These are phyloP conservation scores for Aurantiochytrium sp. DNA, from an alignment of 108 stramenopile species.

Conservation along the genomic window DNA sequence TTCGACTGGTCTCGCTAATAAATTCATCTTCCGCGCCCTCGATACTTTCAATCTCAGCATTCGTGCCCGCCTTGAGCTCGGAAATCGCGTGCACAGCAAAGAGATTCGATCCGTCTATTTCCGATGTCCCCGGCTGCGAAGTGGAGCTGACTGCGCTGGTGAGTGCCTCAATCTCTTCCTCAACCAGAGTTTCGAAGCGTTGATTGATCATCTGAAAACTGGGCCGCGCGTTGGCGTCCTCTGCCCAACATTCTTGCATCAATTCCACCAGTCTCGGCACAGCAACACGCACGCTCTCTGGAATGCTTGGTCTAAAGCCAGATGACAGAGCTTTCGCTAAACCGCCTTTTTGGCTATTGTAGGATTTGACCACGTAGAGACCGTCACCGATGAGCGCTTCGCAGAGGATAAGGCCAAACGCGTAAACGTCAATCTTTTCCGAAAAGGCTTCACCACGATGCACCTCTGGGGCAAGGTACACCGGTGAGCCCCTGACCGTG, in stretches of 20 bases:
- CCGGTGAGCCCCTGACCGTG: slow-evolving; percentile 67
- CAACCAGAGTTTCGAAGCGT: slow-evolving; percentile 55
- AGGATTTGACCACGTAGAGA: slow-evolving; percentile 79
- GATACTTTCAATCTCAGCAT: too few relatives aligned
- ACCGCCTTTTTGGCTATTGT: slow-evolving; percentile 63
- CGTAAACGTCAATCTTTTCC: slow-evolving; percentile 86
- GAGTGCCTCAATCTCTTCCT: neutral
- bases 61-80: too few relatives aligned
- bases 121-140: too few relatives aligned
- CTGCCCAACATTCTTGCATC: slow-evolving; percentile 89
- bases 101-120: too few relatives aligned
- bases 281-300: slow-evolving; percentile 60
- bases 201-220: slow-evolving; percentile 71
- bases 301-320: slow-evolving; percentile 76
- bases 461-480: slow-evolving; percentile 94
- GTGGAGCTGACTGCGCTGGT: too few relatives aligned
- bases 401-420: slow-evolving; percentile 90
- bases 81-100: too few relatives aligned
- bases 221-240: slow-evolving; percentile 71
- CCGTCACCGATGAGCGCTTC: slow-evolving; percentile 86
- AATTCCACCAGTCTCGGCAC: slow-evolving; percentile 62
- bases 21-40: too few relatives aligned
- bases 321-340: slow-evolving; percentile 91
- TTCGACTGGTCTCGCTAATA: too few relatives aligned
- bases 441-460: slow-evolving; percentile 69